These are phyloP conservation scores for Ilyonectria destructans DNA, from an alignment of 2,329 filamentous ascomycete genomes.

Conservation along the genomic window DNA sequence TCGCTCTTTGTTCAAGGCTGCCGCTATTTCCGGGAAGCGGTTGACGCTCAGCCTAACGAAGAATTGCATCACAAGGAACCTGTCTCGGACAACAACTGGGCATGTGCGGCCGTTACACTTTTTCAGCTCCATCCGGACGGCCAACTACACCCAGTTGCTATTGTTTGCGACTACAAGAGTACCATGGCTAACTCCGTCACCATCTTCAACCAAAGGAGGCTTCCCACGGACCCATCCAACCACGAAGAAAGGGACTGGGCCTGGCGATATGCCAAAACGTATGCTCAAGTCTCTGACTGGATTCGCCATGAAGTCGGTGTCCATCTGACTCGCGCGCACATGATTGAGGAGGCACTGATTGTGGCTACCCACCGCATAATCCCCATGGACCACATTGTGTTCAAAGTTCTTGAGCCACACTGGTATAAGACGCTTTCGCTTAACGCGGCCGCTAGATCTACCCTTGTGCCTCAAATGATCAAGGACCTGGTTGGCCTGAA, in stretches of 20 bases:
- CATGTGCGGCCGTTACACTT: conserved; percentile 60
- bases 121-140: conserved; percentile 62
- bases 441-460: conserved; percentile 63
- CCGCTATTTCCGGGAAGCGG: conserved; percentile 60
- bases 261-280: conserved; percentile 69
- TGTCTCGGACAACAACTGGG: conserved; percentile 52
- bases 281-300: conserved; percentile 65
- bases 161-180: conserved; percentile 64
- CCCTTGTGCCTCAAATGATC: conserved; percentile 63
- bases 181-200: conserved; percentile 62
- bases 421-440: conserved; percentile 67
- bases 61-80: conserved; percentile 51
- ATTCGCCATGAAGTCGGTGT: conserved; percentile 64
- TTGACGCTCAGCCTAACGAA: conserved; percentile 49
- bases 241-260: conserved; percentile 60
- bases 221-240: conserved; percentile 49
- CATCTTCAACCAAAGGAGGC: conserved; percentile 65
- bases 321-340: conserved; percentile 63
- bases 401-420: conserved; percentile 61
- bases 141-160: conserved; percentile 64
- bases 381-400: conserved; percentile 60
- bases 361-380: conserved; percentile 62
- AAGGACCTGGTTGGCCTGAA: conserved; percentile 60
- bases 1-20: conserved; percentile 62
- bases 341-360: conserved; percentile 66